Evolutionary conservation across 495 filamentous ascomycete genomes (phyloP), one percentile per base, ranked within the genome.

Genomic region (Aspergillus nidulans): DNA sequence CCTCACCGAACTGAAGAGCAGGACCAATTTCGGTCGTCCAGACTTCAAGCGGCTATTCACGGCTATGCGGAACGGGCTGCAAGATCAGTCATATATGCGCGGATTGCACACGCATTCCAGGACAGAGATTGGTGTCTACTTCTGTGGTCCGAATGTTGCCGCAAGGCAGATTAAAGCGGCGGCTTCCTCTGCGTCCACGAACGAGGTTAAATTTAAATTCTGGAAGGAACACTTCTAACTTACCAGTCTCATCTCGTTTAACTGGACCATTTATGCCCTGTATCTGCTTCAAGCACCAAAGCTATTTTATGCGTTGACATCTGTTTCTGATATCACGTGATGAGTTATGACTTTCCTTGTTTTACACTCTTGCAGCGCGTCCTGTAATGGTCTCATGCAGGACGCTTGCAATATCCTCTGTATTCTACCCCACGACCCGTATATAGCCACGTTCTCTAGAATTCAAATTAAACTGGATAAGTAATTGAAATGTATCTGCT

Each of bases 91-190:
- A 1, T 99, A 99, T 62, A 82, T 98, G 64, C 76, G 77, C 52
- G 92, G 90, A 12, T 67, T 97, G 26, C 87, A 94, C 60, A 71
- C 42, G 40, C 82, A 77, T 55, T 74, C 84, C 65, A 78, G 80
- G 59, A 94, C 90, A 6, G 88, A 95, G 40, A 87, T 99, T 20
- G 94, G 94, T 69, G 92, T 99, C 36, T 99, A 99, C 71, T 97
- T 99, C 76, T 99, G 94, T 67, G 92, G 92, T 49, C 88, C 88
- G 1, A 90, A 84, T 59, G 75, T 78, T n/a, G 83, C 82, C 64
- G 92, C 92, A 1, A 79, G 90, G 60, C 83, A 92, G 65, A 97
- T 99, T 63, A 84, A 84, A 66, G 85, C 84, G 65, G 91, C 94
- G 13, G 86, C 89, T 46, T 85, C 83, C 62, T 63, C 70, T 41